A percentile compares a stretch with the other conserved stretches of the same genome.
Conservation (phyloP, 495 filamentous ascomycete genomes). For the Penicillium flavigenum region DNA sequence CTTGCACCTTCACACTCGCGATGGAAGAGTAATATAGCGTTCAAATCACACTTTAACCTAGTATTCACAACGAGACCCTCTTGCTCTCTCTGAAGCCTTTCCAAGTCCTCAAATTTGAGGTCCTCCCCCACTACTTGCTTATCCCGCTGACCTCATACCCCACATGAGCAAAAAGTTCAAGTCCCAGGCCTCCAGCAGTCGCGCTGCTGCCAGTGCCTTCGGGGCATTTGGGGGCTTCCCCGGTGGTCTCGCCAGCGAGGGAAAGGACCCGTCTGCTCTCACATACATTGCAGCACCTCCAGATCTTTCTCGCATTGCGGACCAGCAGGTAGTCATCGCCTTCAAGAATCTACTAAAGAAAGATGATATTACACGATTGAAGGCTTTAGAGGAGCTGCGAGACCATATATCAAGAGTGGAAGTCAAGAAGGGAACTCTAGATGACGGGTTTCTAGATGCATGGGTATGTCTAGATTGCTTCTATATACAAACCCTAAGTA, state of each 20-base stretch:
- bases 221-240: constrained; percentile 48
- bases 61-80: background rate
- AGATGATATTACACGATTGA: constrained; percentile 88
- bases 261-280: constrained; percentile 54
- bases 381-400: constrained; percentile 84
- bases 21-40: constrained; percentile 10
- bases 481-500: constrained; percentile 22
- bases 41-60: background rate
- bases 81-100: constrained; percentile 9
- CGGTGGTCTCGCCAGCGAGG: constrained; percentile 46
- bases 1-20: constrained; percentile 19
- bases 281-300: constrained; percentile 87
- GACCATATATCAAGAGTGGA: constrained; percentile 54
- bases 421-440: constrained; percentile 53
- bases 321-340: constrained; percentile 77
- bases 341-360: constrained; percentile 94
- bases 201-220: constrained; percentile 55
- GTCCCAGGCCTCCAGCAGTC: constrained; percentile 69
- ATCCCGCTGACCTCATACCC: constrained; percentile 42
- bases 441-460: constrained; percentile 75
- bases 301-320: constrained; percentile 72
- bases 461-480: constrained; percentile 67
- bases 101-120: constrained; percentile 9
- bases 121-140: constrained; percentile 22
- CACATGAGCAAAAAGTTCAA: constrained; percentile 70